Percentiles rank a stretch among this genome's conserved stretches.
These are phyloP conservation scores for Vickermania ingenoplastis DNA, from an alignment of 208 protist genomes.

Conservation along the genomic window DNA sequence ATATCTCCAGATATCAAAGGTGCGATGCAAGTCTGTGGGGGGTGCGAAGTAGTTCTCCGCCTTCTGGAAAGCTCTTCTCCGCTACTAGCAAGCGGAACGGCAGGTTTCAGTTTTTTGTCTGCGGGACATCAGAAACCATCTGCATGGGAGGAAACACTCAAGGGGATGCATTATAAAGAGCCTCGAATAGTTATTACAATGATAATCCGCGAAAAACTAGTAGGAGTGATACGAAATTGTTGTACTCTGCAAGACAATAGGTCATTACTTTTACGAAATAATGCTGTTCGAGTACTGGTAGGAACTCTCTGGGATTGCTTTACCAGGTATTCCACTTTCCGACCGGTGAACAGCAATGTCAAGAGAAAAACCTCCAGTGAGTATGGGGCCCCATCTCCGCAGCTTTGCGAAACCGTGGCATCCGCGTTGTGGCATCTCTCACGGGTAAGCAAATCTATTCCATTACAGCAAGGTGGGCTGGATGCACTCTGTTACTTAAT, in stretches of 20 bases:
- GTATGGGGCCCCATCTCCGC: conserved; percentile 43
- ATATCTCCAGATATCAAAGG: conserved; percentile 87
- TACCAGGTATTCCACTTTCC: conserved; percentile 23
- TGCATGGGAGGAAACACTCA: conserved; percentile 5
- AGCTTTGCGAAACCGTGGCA: conserved; percentile 82
- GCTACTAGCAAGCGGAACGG: too few species aligned
- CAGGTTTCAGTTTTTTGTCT: too few species aligned
- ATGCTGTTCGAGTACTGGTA: conserved; percentile 56
- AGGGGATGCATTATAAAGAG: conserved; percentile 18
- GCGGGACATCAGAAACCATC: too few species aligned
- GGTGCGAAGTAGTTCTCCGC: conserved; percentile 56
- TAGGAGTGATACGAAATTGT: conserved; percentile 86
- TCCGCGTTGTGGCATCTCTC: conserved; percentile 85
- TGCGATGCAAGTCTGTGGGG: conserved; percentile 57
- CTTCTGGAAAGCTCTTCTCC: conserved; percentile 57
- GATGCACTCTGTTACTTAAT: conserved; percentile 77
- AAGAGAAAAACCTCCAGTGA: conserved; percentile 28
- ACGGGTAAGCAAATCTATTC: conserved; percentile 76
- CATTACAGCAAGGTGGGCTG: conserved; percentile 67
- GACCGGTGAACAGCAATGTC: conserved; percentile 13
- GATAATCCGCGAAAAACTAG: conserved; percentile 74
- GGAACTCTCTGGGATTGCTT: conserved; percentile 75
- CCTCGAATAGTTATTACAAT: conserved; percentile 34
- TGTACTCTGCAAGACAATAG: conserved; percentile 77
- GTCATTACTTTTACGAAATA: conserved; percentile 33